Percentiles rank a stretch among this genome's conserved stretches.
These are phyloP conservation scores for Moniliella sp. DNA, from an alignment of 1,284 basidiomycete genomes.

Conservation along the genomic window DNA sequence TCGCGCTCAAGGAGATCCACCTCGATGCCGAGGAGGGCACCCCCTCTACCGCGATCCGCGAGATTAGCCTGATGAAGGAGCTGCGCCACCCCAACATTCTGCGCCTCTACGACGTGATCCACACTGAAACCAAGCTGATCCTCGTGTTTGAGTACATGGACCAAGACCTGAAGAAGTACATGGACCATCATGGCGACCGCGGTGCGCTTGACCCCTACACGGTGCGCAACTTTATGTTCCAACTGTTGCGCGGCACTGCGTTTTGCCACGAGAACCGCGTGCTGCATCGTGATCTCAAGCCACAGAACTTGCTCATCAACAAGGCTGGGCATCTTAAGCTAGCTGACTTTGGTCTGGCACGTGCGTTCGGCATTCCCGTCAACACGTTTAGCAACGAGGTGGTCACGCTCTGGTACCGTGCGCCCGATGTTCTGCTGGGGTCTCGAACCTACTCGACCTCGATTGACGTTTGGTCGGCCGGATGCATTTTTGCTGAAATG, in stretches of 20 bases:
- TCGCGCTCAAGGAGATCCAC: constrained; percentile 74
- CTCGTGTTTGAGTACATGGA: constrained; percentile 90
- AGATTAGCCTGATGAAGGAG: constrained; percentile 90
- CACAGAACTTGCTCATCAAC: constrained; percentile 88
- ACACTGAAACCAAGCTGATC: constrained; percentile 79
- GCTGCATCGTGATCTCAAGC: constrained; percentile 86
- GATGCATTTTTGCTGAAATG: constrained; percentile 82
- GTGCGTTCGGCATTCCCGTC: constrained; percentile 78
- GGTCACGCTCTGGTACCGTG: constrained; percentile 86
- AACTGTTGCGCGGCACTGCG: constrained; percentile 84
- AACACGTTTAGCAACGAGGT: constrained; percentile 94
- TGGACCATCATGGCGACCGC: constrained; percentile 73
- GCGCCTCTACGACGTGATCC: constrained; percentile 88
- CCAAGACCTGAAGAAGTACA: constrained; percentile 89
- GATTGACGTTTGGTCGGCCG: constrained; percentile 82
- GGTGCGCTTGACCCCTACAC: constrained; percentile 79
- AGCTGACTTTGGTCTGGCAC: constrained; percentile 92
- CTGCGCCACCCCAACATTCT: constrained; percentile 85
- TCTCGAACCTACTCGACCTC: constrained; percentile 65
- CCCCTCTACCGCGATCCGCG: constrained; percentile 92
- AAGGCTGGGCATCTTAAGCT: constrained; percentile 79
- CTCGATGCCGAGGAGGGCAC: constrained; percentile 64
- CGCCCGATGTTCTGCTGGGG: constrained; percentile 75
- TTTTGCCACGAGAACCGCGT: constrained; percentile 89
- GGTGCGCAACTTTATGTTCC: constrained; percentile 97